Evolutionary conservation across 306 rosid species (phyloP).

Genomic region (Luffa aegyptiaca): DNA sequence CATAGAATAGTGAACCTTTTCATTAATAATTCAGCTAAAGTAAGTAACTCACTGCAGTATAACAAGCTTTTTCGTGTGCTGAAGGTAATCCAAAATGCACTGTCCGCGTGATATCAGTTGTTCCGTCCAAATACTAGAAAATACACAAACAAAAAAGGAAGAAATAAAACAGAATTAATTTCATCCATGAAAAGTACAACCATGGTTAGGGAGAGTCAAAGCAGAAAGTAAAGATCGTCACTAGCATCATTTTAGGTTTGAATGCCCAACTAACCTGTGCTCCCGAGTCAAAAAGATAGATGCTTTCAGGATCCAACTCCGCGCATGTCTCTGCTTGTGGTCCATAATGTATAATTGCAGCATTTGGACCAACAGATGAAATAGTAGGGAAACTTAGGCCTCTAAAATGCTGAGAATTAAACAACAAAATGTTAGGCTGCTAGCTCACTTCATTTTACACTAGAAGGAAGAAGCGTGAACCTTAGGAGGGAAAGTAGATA

Average conservation of each 20-base stretch:
- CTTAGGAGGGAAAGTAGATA: background rate
- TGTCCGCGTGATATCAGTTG: conserved; percentile 92
- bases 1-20: background rate
- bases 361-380: conserved; percentile 97
- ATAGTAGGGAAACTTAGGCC: conserved; percentile 96
- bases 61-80: conserved; percentile 77
- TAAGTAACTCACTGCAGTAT: conserved; percentile 69
- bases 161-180: background rate
- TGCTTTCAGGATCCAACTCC: conserved; percentile 75
- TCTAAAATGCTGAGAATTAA: conserved; percentile 60
- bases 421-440: conserved; percentile 1
- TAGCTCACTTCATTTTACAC: conserved; percentile 1
- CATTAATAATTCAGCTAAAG: conserved; percentile 9
- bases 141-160: conserved; percentile 18
- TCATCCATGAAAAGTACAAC: background rate
- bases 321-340: conserved; percentile 79
- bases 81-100: conserved; percentile 96
- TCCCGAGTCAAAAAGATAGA: conserved; percentile 96
- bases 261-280: conserved; percentile 58
- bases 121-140: conserved; percentile 87
- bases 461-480: background rate
- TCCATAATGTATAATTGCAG: conserved; percentile 83
- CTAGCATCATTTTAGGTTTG: background rate
- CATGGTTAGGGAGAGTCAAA: background rate
- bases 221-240: background rate